Conservation (phyloP, 2,329 filamentous ascomycete species). For the Nigrospora oryzae region DNA sequence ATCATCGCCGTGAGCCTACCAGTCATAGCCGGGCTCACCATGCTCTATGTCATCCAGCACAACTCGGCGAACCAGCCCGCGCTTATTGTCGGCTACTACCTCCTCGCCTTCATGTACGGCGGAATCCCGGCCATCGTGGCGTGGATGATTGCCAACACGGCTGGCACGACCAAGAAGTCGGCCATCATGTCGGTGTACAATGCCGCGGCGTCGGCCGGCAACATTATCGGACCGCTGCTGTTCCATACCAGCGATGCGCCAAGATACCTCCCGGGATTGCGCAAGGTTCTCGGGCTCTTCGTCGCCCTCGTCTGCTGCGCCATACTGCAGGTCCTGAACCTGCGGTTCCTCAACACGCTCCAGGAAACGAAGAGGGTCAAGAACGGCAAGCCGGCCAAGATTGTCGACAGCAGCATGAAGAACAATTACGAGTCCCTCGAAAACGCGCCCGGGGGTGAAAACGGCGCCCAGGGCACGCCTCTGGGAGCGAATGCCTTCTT, state of each 20-base stretch:
- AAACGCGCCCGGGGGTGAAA: slow-evolving; percentile 41
- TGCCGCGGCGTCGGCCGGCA: slow-evolving; percentile 52
- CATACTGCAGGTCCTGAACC: slow-evolving; percentile 42
- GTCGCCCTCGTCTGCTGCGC: slow-evolving; percentile 43
- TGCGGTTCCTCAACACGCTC: slow-evolving; percentile 47
- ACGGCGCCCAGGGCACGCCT: slow-evolving; percentile 5
- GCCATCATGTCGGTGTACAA: slow-evolving; percentile 57
- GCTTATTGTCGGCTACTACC: slow-evolving; percentile 54
- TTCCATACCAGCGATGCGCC: slow-evolving; percentile 52
- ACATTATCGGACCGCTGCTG: slow-evolving; percentile 58
- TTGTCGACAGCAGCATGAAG: slow-evolving; percentile 55
- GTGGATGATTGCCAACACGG: slow-evolving; percentile 64
- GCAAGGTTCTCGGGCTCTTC: slow-evolving; percentile 45
- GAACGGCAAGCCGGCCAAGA: slow-evolving; percentile 51
- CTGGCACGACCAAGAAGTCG: slow-evolving; percentile 59
- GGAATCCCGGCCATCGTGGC: slow-evolving; percentile 57
- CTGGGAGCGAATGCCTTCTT: slow-evolving; percentile 41
- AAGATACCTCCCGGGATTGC: slow-evolving; percentile 47
- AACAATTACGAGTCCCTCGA: slow-evolving; percentile 31
- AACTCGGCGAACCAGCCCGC: slow-evolving; percentile 29
- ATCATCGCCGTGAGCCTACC: slow-evolving; percentile 46
- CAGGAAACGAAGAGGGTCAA: slow-evolving; percentile 45
- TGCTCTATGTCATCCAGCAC: slow-evolving; percentile 47
- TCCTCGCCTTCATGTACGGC: slow-evolving; percentile 58
- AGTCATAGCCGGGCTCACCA: slow-evolving; percentile 49